phyloP scores from a whole-genome alignment of 2,329 filamentous ascomycete genomes.

The Sclerotinia borealis region DNA sequence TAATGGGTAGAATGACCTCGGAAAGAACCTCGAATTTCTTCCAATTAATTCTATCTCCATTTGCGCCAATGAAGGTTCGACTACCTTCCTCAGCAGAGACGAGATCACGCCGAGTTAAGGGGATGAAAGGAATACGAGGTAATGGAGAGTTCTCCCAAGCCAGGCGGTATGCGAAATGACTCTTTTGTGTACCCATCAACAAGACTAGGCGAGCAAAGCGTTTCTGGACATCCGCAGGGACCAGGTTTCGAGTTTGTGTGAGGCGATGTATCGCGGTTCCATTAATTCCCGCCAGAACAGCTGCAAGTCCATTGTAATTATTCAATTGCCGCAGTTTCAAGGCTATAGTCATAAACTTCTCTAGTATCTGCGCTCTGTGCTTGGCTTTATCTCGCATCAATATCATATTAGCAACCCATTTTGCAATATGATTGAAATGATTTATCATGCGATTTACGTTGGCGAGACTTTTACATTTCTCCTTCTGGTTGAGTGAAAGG shows the following conservation, averaged over 20 bases:
- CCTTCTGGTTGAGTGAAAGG: conserved; percentile 62
- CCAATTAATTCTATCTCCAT: conserved; percentile 83
- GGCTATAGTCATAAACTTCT: conserved; percentile 93
- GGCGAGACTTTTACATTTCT: conserved; percentile 68
- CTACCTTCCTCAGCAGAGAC: conserved; percentile 91
- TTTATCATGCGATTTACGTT: conserved; percentile 93
- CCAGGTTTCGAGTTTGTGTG: conserved; percentile 68
- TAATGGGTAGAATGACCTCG: conserved; percentile 82
- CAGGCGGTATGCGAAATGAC: conserved; percentile 89
- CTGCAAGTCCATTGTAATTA: conserved; percentile 96
- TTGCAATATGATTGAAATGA: conserved; percentile 82
- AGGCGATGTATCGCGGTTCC: conserved; percentile 81
- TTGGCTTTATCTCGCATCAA: conserved; percentile 92
- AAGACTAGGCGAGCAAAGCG: conserved; percentile 84
- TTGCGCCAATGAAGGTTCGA: conserved; percentile 73
- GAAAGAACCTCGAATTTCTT: conserved; percentile 96
- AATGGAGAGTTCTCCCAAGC: conserved; percentile 94
- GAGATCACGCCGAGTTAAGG: conserved; percentile 80
- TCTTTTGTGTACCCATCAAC: conserved; percentile 88
- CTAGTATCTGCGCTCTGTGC: conserved; percentile 82
- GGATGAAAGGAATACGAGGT: conserved; percentile 89
- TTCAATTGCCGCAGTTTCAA: conserved; percentile 81
- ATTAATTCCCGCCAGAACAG: conserved; percentile 87
- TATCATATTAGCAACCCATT: conserved; percentile 77
- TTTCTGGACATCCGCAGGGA: conserved; percentile 67